Evolutionary conservation across 768 basidiomycete species (phyloP), one percentile per base, ranked within the genome.

Genomic region (Asterophora lycoperdoides): DNA sequence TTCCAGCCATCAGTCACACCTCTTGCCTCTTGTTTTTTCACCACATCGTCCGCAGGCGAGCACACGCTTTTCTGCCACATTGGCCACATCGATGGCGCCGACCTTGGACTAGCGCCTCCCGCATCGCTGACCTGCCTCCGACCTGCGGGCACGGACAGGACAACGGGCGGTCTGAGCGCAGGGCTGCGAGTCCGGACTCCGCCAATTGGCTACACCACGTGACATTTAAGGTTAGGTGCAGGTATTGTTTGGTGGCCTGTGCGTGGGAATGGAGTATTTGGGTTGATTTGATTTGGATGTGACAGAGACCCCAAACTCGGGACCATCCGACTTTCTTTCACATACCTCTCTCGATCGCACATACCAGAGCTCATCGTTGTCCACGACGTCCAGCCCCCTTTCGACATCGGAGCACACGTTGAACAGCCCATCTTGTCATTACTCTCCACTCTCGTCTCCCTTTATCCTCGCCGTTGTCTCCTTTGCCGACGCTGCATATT

Each of bases 311-410:
- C 65, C 64, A 65, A 67, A 65, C 64, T 71, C 70, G 71, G 71
- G 68, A 67, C 68, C 70, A 69, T 67, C 69, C 69, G 66, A 66
- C 67, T 71, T 70, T 67, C 68, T 69, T 71, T 72, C 72, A 72
- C 71, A 73, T 71, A 72, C 70, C 70, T 67, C 70, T 70, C 70
- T 71, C 69, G 71, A 69, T 71, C 71, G 67, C 64, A 64, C 66
- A 64, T 66, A 57, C 59, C 68, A 59, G 56, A 60, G 57, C 66
- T 61, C 67, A 59, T 66, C 65, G 62, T 64, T 55, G 48, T 49
- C 55, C 49, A 49, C 58, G 56, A 46, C 63, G 52, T 53, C 59
- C 44, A 56, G 58, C 42, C 57, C 59, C 39, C 41, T 56, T 42
- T 53, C 41, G 34, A 47, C 55, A 55, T 60, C 62, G 56, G 44